Evolutionary conservation across 495 filamentous ascomycete species (phyloP).

Genomic region (Hyaloscypha finlandica): DNA sequence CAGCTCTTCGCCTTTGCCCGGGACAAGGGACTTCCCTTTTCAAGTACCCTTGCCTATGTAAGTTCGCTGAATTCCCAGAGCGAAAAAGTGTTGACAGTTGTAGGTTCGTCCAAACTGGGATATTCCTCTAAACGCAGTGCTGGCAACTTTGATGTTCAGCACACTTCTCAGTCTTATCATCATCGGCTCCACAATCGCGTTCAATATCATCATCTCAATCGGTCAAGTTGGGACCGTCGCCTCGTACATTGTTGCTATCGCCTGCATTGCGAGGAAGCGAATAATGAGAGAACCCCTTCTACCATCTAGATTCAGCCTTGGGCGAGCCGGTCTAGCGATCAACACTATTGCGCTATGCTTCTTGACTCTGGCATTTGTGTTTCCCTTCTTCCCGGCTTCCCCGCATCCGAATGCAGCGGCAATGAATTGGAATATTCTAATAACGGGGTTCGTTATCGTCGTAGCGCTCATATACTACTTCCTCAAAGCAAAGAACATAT

Average conservation of each 20-base stretch:
- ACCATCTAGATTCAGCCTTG: slow-evolving; percentile 50
- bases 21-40: slow-evolving; percentile 58
- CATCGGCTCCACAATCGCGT: slow-evolving; percentile 44
- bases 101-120: slow-evolving; percentile 52
- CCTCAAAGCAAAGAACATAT: slow-evolving; percentile 42
- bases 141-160: slow-evolving; percentile 45
- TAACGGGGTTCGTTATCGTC: slow-evolving; percentile 47
- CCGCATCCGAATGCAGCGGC: slow-evolving; percentile 42
- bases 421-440: slow-evolving; percentile 54
- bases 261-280: slow-evolving; percentile 49
- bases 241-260: slow-evolving; percentile 54
- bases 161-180: slow-evolving; percentile 27
- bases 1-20: slow-evolving; percentile 62
- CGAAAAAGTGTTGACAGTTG: slow-evolving; percentile 16
- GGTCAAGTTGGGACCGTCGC: slow-evolving; percentile 38
- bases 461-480: slow-evolving; percentile 51
- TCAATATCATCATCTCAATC: slow-evolving; percentile 51
- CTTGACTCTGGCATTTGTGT: slow-evolving; percentile 50
- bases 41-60: slow-evolving; percentile 50
- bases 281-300: slow-evolving; percentile 41
- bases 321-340: slow-evolving; percentile 47
- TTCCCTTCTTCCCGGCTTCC: slow-evolving; percentile 53
- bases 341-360: slow-evolving; percentile 48
- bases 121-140: slow-evolving; percentile 55
- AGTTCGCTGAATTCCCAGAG: slow-evolving; percentile 23